phyloP scores from a whole-genome alignment of 2,329 filamentous ascomycete genomes.

The Amphichorda felina region DNA sequence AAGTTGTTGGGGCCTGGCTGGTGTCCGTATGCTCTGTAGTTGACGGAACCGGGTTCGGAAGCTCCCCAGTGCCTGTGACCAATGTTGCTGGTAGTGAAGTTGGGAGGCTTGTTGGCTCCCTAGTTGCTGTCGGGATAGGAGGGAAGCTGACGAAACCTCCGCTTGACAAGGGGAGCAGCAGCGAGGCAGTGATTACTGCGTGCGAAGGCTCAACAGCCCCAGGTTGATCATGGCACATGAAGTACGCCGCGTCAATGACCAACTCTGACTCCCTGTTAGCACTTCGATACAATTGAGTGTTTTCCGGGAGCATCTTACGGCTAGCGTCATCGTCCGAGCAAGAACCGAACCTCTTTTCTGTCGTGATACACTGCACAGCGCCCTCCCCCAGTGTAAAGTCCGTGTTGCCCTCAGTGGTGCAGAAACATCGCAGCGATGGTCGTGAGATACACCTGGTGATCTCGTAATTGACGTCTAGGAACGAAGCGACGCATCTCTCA shows the following conservation, averaged over 20 bases:
- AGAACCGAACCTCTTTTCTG: slow-evolving; percentile 32
- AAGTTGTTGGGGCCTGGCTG: slow-evolving; percentile 6
- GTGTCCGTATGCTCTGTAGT: neutral
- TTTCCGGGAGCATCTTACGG: slow-evolving; percentile 12
- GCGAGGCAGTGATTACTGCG: slow-evolving; percentile 43
- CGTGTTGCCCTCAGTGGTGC: slow-evolving; percentile 42
- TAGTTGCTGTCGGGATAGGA: slow-evolving; percentile 6
- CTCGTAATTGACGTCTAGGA: slow-evolving; percentile 49
- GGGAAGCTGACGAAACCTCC: slow-evolving; percentile 17
- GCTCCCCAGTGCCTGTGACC: slow-evolving; percentile 10
- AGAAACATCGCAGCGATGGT: slow-evolving; percentile 51
- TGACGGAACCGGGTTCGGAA: neutral
- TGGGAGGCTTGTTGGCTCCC: slow-evolving; percentile 2
- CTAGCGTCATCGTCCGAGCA: slow-evolving; percentile 36
- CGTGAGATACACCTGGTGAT: slow-evolving; percentile 31
- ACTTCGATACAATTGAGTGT: neutral
- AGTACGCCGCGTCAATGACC: slow-evolving; percentile 36
- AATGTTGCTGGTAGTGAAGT: slow-evolving; percentile 13
- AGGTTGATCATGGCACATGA: slow-evolving; percentile 42
- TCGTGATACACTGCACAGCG: slow-evolving; percentile 53
- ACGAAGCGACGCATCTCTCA: slow-evolving; percentile 46
- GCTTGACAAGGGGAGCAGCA: slow-evolving; percentile 23
- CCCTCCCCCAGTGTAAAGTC: slow-evolving; percentile 64
- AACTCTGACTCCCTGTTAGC: slow-evolving; percentile 16
- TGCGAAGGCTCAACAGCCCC: slow-evolving; percentile 46